These are phyloP conservation scores for Globisporangium middletonii DNA, from an alignment of 352 stramenopile genomes.

Conservation along the genomic window DNA sequence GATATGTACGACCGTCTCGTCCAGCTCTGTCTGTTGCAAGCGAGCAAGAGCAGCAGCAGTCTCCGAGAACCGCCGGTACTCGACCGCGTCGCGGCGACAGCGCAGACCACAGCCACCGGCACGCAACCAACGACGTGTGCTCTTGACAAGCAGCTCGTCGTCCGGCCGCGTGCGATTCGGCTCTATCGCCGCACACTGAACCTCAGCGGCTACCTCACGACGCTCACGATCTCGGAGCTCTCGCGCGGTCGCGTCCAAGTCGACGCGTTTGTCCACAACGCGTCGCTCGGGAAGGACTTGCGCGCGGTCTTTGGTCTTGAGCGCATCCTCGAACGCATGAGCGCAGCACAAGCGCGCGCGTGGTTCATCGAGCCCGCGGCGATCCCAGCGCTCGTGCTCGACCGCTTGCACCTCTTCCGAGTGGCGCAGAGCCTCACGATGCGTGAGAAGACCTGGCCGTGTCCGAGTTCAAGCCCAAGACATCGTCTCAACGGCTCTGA, in stretches of 20 bases:
- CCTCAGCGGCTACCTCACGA: slow-evolving; percentile 38
- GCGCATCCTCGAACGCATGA: slow-evolving; percentile 45
- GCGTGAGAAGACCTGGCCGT: neutral
- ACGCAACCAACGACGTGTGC: neutral
- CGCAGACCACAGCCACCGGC: too few species aligned
- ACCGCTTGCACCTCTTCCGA: slow-evolving; percentile 54
- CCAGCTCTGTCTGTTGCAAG: slow-evolving; percentile 42
- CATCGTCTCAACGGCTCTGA: too few species aligned
- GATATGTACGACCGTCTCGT: slow-evolving; percentile 71
- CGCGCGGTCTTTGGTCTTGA: slow-evolving; percentile 41
- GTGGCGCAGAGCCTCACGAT: slow-evolving; percentile 11
- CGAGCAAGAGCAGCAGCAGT: neutral
- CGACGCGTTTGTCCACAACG: slow-evolving; percentile 44
- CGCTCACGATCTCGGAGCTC: slow-evolving; percentile 56
- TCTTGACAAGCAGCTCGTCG: slow-evolving; percentile 22
- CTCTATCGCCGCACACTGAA: slow-evolving; percentile 47
- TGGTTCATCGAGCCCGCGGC: slow-evolving; percentile 26
- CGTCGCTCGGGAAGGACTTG: slow-evolving; percentile 12
- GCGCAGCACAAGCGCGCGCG: slow-evolving; percentile 20
- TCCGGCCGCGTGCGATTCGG: slow-evolving; percentile 40
- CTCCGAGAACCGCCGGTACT: neutral
- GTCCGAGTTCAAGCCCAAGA: too few species aligned
- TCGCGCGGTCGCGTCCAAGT: slow-evolving; percentile 54
- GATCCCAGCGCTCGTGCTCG: slow-evolving; percentile 43
- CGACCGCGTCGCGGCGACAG: neutral